Conservation (phyloP, 2,329 filamentous ascomycete genomes). For the Didymella sp. region DNA sequence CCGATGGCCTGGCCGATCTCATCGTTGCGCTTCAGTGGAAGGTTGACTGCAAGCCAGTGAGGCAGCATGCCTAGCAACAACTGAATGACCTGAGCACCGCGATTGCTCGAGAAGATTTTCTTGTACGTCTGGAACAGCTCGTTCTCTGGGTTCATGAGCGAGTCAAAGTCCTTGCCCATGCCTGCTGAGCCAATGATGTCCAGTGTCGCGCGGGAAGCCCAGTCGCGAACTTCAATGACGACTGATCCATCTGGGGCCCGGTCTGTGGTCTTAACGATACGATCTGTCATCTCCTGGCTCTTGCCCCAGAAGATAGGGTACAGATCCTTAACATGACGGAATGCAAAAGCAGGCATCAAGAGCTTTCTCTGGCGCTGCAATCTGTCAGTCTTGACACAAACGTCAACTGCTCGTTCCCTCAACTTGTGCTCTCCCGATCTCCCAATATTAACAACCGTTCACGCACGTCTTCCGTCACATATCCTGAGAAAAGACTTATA, state of each 20-base stretch:
- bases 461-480: not conserved
- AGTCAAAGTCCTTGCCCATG: conserved; percentile 64
- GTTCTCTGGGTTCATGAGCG: conserved; percentile 59
- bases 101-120: conserved; percentile 57
- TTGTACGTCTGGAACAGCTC: conserved; percentile 61
- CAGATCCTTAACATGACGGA: conserved; percentile 59
- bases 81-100: conserved; percentile 62
- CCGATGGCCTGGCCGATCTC: conserved; percentile 47
- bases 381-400: conserved; percentile 9
- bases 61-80: conserved; percentile 70
- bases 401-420: not conserved
- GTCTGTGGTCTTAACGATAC: conserved; percentile 42
- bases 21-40: conserved; percentile 75
- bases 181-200: conserved; percentile 66
- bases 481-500: not conserved
- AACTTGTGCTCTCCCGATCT: not conserved
- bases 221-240: conserved; percentile 55
- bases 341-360: conserved; percentile 59
- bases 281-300: conserved; percentile 51
- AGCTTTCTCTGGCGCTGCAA: conserved; percentile 54
- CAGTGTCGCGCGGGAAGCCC: conserved; percentile 60
- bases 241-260: conserved; percentile 35
- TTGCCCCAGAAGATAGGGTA: conserved; percentile 60
- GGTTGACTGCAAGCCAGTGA: conserved; percentile 62
- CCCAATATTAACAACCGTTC: too few relatives aligned